Evolutionary conservation across 2,329 filamentous ascomycete genomes (phyloP).

Genomic region (Scopulariopsis brevicaulis): DNA sequence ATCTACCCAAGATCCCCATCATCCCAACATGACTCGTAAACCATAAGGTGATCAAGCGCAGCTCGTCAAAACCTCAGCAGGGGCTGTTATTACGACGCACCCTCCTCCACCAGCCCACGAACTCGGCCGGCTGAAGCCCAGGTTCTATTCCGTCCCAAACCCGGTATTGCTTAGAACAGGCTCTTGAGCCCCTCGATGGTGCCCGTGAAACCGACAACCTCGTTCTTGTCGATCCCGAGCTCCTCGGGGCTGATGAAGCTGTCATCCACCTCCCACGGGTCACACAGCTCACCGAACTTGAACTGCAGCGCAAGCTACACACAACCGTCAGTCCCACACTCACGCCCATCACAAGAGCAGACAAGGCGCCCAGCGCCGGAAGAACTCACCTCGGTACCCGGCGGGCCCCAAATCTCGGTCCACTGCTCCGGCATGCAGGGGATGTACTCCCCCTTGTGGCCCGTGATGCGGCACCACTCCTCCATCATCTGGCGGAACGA

Average conservation of each 20-base stretch:
- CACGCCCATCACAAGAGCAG: neutral
- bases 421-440: slow-evolving; percentile 10
- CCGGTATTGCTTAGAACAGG: slow-evolving; percentile 3
- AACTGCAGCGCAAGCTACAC: slow-evolving; percentile 11
- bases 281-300: slow-evolving; percentile 12
- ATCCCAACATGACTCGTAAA: too few relatives aligned
- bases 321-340: neutral
- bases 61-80: too few relatives aligned
- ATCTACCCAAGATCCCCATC: too few relatives aligned
- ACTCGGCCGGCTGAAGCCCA: too few relatives aligned
- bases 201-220: slow-evolving; percentile 11
- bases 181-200: slow-evolving; percentile 9
- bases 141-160: neutral
- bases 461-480: slow-evolving; percentile 12
- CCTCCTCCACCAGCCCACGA: too few relatives aligned
- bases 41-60: too few relatives aligned
- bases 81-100: too few relatives aligned
- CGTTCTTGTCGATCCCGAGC: slow-evolving; percentile 9
- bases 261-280: slow-evolving; percentile 11
- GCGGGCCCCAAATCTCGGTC: slow-evolving; percentile 10
- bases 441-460: slow-evolving; percentile 10
- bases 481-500: slow-evolving; percentile 12
- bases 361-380: too few relatives aligned
- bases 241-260: slow-evolving; percentile 9
- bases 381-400: slow-evolving; percentile 9